Evolutionary conservation across 495 filamentous ascomycete species (phyloP).

Genomic region (Hyaloscypha hepaticicola): DNA sequence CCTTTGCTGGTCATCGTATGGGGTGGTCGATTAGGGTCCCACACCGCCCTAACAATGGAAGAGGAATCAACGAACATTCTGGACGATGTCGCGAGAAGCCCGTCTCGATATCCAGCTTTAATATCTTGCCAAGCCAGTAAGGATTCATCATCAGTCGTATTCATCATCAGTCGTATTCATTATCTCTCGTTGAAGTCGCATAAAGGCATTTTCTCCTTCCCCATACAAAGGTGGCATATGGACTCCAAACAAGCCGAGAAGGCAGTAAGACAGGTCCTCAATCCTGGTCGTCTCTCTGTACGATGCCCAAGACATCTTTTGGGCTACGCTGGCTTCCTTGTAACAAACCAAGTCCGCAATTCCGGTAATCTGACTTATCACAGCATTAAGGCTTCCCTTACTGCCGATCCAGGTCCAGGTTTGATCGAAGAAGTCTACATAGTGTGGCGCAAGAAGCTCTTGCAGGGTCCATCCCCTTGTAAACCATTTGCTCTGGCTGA

Average conservation of each 20-base stretch:
- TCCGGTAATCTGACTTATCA: neutral
- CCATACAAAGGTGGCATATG: slow-evolving; percentile 36
- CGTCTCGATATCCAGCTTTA: neutral
- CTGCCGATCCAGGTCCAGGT: slow-evolving; percentile 8
- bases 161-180: slow-evolving; percentile 12
- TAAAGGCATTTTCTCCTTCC: slow-evolving; percentile 31
- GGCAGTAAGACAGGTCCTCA: slow-evolving; percentile 32
- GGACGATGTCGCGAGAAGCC: neutral
- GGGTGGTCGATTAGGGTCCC: too few species aligned
- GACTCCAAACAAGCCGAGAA: slow-evolving; percentile 31
- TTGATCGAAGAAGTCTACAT: slow-evolving; percentile 16
- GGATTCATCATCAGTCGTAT: slow-evolving; percentile 29
- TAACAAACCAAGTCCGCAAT: neutral
- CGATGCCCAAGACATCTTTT: slow-evolving; percentile 33
- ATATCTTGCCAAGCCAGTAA: slow-evolving; percentile 7
- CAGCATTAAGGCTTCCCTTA: neutral
- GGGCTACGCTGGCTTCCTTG: slow-evolving; percentile 7
- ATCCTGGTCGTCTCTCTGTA: slow-evolving; percentile 25
- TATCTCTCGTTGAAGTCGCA: slow-evolving; percentile 33
- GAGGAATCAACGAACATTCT: too few species aligned
- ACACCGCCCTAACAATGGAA: too few species aligned
- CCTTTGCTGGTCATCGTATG: too few species aligned
- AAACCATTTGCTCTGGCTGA: slow-evolving; percentile 16
- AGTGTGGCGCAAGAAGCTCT: slow-evolving; percentile 22
- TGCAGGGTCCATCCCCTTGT: slow-evolving; percentile 26